Evolutionary conservation across 1,284 basidiomycete species (phyloP).

Genomic region (Cryptococcus sp.): DNA sequence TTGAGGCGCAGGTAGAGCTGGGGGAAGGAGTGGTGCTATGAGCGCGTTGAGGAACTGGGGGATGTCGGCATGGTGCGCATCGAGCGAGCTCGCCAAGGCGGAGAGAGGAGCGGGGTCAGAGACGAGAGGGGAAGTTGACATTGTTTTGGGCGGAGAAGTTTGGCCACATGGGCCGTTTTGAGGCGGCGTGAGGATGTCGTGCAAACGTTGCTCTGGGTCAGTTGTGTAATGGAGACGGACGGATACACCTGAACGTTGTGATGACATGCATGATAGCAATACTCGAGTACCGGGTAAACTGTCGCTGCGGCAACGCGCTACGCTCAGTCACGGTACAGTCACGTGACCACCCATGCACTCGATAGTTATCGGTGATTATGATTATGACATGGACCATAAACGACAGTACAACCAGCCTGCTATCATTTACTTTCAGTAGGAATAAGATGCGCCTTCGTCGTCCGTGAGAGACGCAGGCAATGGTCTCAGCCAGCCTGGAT

Average conservation of each 20-base stretch:
- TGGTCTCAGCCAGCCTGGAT: neutral
- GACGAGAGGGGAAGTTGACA: neutral
- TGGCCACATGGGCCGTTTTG: too few relatives aligned
- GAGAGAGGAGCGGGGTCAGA: slow-evolving; percentile 28
- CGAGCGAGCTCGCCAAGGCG: slow-evolving; percentile 44
- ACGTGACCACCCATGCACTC: neutral
- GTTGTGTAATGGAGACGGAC: too few relatives aligned
- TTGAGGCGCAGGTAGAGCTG: slow-evolving; percentile 19
- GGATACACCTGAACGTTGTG: neutral
- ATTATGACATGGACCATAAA: too few relatives aligned
- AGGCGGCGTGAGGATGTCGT: too few relatives aligned
- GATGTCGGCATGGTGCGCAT: slow-evolving; percentile 41
- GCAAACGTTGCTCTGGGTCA: too few relatives aligned
- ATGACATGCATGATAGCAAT: neutral
- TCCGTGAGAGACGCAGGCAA: neutral
- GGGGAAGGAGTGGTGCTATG: slow-evolving; percentile 32
- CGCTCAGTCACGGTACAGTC: neutral
- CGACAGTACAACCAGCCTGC: too few relatives aligned
- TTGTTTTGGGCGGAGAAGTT: neutral
- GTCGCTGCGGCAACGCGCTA: neutral
- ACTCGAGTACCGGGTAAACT: neutral
- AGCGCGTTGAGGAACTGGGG: slow-evolving; percentile 50
- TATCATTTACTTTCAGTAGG: too few relatives aligned
- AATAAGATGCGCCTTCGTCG: too few relatives aligned
- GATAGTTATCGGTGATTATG: too few relatives aligned